Percentiles rank a stretch among this genome's conserved stretches.
Evolutionary conservation across 1,284 basidiomycete species (phyloP).

Genomic region (Leccinum fallax): DNA sequence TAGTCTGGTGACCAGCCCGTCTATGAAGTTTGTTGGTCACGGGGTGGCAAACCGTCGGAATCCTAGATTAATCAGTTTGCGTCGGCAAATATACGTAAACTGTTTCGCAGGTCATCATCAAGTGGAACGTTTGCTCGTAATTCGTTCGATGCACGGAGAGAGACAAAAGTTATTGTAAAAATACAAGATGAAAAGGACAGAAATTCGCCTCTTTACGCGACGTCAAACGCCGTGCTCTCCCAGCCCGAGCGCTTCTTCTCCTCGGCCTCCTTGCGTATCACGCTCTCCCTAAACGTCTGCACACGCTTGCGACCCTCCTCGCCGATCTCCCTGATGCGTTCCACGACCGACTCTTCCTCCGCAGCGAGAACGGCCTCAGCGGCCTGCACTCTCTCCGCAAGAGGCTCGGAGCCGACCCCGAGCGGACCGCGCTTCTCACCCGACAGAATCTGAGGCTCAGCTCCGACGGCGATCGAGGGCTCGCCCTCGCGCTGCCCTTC

Average conservation of each 20-base stretch:
- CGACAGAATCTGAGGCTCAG: slow-evolving; percentile 66
- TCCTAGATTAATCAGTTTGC: too few relatives aligned
- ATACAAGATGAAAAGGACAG: background rate
- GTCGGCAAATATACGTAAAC: too few relatives aligned
- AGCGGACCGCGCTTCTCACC: slow-evolving; percentile 66
- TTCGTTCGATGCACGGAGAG: background rate
- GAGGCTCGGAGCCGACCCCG: slow-evolving; percentile 52
- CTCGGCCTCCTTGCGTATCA: slow-evolving; percentile 18
- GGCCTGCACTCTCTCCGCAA: slow-evolving; percentile 38
- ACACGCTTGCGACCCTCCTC: slow-evolving; percentile 23
- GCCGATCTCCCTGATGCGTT: slow-evolving; percentile 9
- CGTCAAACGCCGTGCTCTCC: slow-evolving; percentile 32
- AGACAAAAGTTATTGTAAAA: background rate
- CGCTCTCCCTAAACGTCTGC: slow-evolving; percentile 33
- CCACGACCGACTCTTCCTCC: slow-evolving; percentile 4
- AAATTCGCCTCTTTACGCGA: slow-evolving; percentile 5
- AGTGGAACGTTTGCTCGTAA: background rate
- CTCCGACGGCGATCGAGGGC: slow-evolving; percentile 62
- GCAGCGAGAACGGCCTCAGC: slow-evolving; percentile 11
- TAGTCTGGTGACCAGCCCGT: too few relatives aligned
- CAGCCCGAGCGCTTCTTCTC: slow-evolving; percentile 27
- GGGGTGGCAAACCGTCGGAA: too few relatives aligned
- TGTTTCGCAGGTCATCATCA: too few relatives aligned
- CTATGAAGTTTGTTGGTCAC: too few relatives aligned
- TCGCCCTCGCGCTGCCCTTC: slow-evolving; percentile 38